These are phyloP conservation scores for Tephrocybe sp. DNA, from an alignment of 768 basidiomycete species.

Conservation along the genomic window DNA sequence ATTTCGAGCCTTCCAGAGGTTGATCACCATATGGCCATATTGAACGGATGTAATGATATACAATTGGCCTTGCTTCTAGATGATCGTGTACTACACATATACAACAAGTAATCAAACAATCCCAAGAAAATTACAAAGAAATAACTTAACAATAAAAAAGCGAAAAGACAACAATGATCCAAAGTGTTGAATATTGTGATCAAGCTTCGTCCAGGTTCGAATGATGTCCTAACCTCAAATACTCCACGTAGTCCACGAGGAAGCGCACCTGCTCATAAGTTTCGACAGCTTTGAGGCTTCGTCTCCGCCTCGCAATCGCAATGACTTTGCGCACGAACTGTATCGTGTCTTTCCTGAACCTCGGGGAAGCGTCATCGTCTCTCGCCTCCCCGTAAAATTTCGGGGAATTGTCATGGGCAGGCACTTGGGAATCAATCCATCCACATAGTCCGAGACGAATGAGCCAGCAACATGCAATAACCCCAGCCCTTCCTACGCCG, in stretches of 20 bases:
- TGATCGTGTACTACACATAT: background rate
- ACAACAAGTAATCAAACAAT: background rate
- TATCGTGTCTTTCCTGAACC: slow-evolving; percentile 44
- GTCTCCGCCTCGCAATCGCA: slow-evolving; percentile 63
- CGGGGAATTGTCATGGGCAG: background rate
- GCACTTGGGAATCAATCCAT: slow-evolving; percentile 40
- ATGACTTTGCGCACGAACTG: slow-evolving; percentile 73
- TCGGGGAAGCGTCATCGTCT: background rate
- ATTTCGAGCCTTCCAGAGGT: no score
- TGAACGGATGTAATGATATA: no score
- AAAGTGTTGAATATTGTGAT: background rate
- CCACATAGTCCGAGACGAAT: slow-evolving; percentile 89
- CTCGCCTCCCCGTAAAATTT: background rate
- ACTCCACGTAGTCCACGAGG: slow-evolving; percentile 72
- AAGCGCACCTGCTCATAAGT: slow-evolving; percentile 92
- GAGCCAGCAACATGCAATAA: slow-evolving; percentile 91
- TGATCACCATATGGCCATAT: no score
- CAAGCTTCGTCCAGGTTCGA: background rate
- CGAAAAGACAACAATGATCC: background rate
- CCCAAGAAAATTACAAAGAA: background rate
- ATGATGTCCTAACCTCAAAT: slow-evolving; percentile 32
- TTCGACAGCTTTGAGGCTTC: slow-evolving; percentile 90
- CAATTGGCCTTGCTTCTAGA: background rate
- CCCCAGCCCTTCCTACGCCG: slow-evolving; percentile 89
- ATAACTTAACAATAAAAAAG: slow-evolving; percentile 13